Evolutionary conservation across 139 green algal genomes (phyloP).

Genomic region (Deuterostichococcus epilithicus): DNA sequence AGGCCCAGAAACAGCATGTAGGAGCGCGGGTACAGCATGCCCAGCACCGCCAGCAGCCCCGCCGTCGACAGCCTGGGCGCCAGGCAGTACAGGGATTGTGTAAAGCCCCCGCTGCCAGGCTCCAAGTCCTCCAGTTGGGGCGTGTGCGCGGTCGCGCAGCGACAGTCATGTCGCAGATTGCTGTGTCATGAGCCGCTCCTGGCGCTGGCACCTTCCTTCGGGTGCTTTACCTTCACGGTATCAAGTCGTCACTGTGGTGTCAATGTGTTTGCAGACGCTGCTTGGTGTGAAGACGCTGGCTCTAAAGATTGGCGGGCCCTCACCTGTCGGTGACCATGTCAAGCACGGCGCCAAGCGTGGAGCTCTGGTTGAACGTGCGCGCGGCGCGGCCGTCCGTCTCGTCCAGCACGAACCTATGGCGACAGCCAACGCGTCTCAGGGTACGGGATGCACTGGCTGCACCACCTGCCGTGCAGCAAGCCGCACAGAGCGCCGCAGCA

Average conservation of each 20-base stretch:
- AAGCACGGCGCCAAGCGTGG: slow-evolving; percentile 84
- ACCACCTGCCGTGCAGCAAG: too few species aligned
- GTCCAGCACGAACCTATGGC: slow-evolving; percentile 81
- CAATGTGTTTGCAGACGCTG: not conserved
- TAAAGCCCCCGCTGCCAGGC: not conserved
- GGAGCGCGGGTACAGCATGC: slow-evolving; percentile 47
- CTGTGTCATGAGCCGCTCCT: too few species aligned
- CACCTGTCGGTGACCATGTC: slow-evolving; percentile 97
- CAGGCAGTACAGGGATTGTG: not conserved
- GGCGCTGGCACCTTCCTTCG: too few species aligned
- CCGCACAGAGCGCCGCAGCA: too few species aligned
- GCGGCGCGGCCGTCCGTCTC: slow-evolving; percentile 91
- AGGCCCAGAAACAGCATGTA: slow-evolving; percentile 61
- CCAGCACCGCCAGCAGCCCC: slow-evolving; percentile 77
- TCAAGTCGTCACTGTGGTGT: not conserved
- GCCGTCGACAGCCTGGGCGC: slow-evolving; percentile 76
- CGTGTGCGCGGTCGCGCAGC: too few species aligned
- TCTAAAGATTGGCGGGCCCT: not conserved
- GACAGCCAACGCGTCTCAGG: too few species aligned
- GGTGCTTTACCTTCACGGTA: not conserved
- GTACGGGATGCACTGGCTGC: too few species aligned
- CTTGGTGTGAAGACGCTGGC: not conserved
- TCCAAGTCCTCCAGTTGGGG: too few species aligned
- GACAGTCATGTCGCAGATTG: too few species aligned
- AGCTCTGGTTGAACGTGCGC: slow-evolving; percentile 75